Conservation (phyloP, 108 stramenopile genomes). For the Hondaea fermentalgiana region DNA sequence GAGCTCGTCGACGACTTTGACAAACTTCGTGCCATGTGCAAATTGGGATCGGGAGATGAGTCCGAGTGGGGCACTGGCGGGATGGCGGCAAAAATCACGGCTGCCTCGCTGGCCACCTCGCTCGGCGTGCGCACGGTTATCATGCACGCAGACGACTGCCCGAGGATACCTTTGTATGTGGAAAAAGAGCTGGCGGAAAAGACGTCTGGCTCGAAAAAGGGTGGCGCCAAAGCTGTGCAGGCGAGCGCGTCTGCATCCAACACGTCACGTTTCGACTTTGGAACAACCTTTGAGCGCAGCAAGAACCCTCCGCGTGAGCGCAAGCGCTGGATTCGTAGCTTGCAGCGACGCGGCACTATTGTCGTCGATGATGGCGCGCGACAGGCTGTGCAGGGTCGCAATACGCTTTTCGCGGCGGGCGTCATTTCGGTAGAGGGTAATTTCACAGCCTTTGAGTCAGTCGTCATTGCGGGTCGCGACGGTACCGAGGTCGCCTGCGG, state of each 20-base stretch:
- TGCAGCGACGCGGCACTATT: background rate
- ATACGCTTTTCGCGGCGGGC: slow-evolving; percentile 10
- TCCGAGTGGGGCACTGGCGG: slow-evolving; percentile 21
- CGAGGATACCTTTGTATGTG: background rate
- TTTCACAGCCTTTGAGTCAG: background rate
- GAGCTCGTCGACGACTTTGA: background rate
- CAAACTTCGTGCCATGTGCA: background rate
- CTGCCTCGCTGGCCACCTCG: slow-evolving; percentile 11
- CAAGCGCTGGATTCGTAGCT: background rate
- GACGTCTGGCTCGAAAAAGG: no score
- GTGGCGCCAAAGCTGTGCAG: no score
- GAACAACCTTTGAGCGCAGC: background rate
- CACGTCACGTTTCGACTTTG: background rate
- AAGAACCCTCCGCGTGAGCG: background rate
- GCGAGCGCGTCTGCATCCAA: background rate
- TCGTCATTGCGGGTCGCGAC: background rate
- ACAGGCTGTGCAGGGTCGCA: background rate
- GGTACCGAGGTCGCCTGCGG: background rate
- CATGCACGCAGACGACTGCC: background rate
- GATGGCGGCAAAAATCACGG: background rate
- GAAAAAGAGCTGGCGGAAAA: background rate
- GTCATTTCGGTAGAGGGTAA: background rate
- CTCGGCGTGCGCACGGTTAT: background rate
- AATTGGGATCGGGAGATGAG: background rate
- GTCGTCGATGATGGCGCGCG: background rate